Evolutionary conservation across 148 eudicot genomes (phyloP).

Genomic region (Vaccinium myrtillus): DNA sequence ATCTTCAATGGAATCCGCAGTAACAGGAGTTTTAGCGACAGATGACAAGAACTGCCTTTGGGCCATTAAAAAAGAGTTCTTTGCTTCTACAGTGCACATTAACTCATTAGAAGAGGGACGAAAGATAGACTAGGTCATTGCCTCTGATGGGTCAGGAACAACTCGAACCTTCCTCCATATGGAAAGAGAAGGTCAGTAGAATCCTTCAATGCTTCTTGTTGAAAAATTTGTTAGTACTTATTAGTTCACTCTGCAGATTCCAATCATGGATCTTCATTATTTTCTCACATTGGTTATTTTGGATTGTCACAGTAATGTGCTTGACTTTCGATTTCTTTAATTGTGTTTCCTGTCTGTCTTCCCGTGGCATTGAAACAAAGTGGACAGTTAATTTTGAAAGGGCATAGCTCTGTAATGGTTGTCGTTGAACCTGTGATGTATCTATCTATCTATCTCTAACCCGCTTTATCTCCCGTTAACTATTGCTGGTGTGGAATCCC

Average conservation of each 20-base stretch:
- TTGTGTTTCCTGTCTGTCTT: too few relatives aligned
- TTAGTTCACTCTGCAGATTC: background rate
- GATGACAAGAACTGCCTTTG: too few relatives aligned
- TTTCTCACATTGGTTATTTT: too few relatives aligned
- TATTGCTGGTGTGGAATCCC: constrained; percentile 60
- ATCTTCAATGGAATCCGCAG: too few relatives aligned
- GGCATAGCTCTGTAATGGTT: background rate
- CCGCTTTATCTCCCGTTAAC: background rate
- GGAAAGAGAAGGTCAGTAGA: constrained; percentile 67
- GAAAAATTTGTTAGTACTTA: background rate
- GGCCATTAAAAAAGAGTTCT: too few relatives aligned
- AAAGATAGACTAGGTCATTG: constrained; percentile 81
- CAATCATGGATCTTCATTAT: too few relatives aligned
- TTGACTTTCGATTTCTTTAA: too few relatives aligned
- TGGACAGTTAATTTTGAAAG: background rate
- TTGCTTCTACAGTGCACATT: background rate
- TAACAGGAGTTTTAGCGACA: too few relatives aligned
- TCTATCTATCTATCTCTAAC: too few relatives aligned
- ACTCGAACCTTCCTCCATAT: constrained; percentile 64
- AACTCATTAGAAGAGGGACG: constrained; percentile 89
- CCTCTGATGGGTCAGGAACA: constrained; percentile 80
- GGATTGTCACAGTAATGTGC: too few relatives aligned
- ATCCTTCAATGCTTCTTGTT: background rate
- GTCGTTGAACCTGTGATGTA: background rate
- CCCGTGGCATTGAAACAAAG: background rate